Conservation (phyloP, 75 land plant species). For the Cupressus sempervirens region DNA sequence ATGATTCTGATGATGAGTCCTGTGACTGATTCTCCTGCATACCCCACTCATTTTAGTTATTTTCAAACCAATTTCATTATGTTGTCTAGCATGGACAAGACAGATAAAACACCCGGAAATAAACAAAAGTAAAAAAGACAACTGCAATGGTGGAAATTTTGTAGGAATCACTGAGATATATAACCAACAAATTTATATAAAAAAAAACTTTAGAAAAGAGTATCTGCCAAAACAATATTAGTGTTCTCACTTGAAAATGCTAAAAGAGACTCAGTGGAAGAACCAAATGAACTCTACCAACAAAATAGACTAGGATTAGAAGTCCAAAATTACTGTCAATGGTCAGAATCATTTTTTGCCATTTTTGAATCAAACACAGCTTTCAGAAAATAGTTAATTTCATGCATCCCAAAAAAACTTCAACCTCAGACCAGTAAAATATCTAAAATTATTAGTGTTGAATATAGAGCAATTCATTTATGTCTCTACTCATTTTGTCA, state of each 20-base stretch:
- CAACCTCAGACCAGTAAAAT: not conserved
- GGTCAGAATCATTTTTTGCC: not conserved
- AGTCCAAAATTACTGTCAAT: not conserved
- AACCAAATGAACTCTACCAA: constrained; percentile 3
- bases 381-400: not conserved
- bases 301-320: not conserved
- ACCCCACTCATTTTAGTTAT: not conserved
- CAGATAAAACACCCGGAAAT: not conserved
- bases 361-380: not conserved
- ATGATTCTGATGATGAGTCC: constrained; percentile 95
- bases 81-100: not conserved
- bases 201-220: not conserved
- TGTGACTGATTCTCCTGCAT: constrained; percentile 92
- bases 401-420: not conserved
- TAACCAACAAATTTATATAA: not conserved
- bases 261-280: not conserved
- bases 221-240: not conserved
- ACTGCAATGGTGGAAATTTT: not conserved
- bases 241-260: not conserved
- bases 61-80: not conserved
- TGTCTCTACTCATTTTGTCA: not conserved
- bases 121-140: not conserved
- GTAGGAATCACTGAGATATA: not conserved
- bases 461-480: not conserved
- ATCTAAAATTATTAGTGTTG: not conserved